Evolutionary conservation across 371 early-diverging fungal species (phyloP), one percentile per base, ranked within the genome.

Genomic region (Dichotomocladium elegans): DNA sequence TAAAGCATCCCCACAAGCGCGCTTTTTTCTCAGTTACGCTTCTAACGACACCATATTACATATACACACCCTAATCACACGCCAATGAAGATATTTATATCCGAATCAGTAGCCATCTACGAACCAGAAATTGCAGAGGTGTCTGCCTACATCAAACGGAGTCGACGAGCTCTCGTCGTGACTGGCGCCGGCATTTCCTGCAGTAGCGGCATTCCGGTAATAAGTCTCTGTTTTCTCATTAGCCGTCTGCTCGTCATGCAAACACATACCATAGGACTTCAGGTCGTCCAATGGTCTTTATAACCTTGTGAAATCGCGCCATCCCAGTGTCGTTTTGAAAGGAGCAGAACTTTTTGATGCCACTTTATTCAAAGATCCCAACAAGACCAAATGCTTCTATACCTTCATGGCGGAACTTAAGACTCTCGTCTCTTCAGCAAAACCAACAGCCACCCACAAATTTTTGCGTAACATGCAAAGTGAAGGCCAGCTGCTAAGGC

Each of bases 271-370:
- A 15, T 69, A 88, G 89, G 93, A 93, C 62, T 93, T 93, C 61
- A 86, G 93, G 24, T 92, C 93, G 3, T 64, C 83, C 3, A 79
- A 80, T 51, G 93, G 93, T 41, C 58, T 92, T 14, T 93, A 90
- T 64, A 77, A 79, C 47, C 70, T 93, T 22, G 92, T 99, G 41
- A 93, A 95, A 61, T 70, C 77, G 47, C 74, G 85, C 55, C 85
- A 86, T 69, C 91, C 94, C 8, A 66, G 72, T 14, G 72, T 73
- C 2, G 85, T 94, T 28, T 63, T 92, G 22, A 82, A 81, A 34
- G 99, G 99, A 25, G 79, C 89, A 60, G 96, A 99, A 63, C 70
- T 99, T 22, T 99, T 99, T 75, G 98, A 98, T 68, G 96, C 96
- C 41, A 78, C 81, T 10, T 81, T 96, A 15, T 94, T 96, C 62